Conservation (phyloP, 257 asterid species). For the Fraxinus cuspidata region DNA sequence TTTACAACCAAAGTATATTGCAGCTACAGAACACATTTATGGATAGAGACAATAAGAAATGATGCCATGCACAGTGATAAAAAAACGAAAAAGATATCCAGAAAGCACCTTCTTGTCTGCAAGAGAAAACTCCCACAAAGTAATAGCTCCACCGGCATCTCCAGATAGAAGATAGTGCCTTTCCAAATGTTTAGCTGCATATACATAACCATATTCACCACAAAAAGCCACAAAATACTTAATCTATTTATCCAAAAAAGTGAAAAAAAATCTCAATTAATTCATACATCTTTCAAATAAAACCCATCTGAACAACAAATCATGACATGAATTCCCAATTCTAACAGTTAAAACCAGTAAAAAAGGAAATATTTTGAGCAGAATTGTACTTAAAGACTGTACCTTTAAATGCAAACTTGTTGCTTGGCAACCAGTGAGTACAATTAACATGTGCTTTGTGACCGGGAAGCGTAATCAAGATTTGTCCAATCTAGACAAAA, state of each 20-base stretch:
- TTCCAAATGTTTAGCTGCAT: constrained; percentile 63
- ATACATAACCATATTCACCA: constrained; percentile 10
- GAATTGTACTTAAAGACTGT: constrained; percentile 18
- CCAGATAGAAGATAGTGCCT: constrained; percentile 79
- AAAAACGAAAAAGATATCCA: neutral
- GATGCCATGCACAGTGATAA: neutral
- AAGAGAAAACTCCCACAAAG: constrained; percentile 77
- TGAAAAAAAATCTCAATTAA: neutral
- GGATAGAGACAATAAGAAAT: neutral
- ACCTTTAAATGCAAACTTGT: constrained; percentile 87
- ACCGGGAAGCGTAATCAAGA: constrained; percentile 88
- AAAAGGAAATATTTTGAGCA: neutral
- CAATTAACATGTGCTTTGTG: constrained; percentile 86
- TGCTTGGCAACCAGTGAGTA: constrained; percentile 90
- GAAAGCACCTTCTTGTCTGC: constrained; percentile 62
- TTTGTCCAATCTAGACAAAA: constrained; percentile 69
- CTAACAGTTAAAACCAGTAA: neutral
- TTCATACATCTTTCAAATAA: neutral
- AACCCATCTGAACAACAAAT: constrained; percentile 6
- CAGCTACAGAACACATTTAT: neutral
- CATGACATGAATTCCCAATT: constrained; percentile 6
- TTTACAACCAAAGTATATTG: neutral
- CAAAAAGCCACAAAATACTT: constrained; percentile 6
- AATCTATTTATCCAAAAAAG: neutral
- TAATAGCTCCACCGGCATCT: constrained; percentile 82